These are phyloP conservation scores for Plantago elongata DNA, from an alignment of 257 asterid species.

Conservation along the genomic window DNA sequence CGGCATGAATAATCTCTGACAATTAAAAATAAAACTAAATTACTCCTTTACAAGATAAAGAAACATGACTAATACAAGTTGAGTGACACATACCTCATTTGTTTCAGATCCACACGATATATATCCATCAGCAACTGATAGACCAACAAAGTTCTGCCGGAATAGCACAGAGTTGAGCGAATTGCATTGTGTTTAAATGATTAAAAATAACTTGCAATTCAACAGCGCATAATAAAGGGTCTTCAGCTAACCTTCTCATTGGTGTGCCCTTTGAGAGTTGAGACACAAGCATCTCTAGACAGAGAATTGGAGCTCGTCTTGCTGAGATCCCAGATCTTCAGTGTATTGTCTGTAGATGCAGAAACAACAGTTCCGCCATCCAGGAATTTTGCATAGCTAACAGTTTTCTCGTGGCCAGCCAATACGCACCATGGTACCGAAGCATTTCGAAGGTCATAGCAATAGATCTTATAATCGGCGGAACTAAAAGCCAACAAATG, in stretches of 20 bases:
- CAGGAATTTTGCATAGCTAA: constrained; percentile 78
- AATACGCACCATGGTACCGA: constrained; percentile 79
- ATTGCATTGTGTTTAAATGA: background rate
- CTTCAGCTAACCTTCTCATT: constrained; percentile 77
- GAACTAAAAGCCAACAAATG: constrained; percentile 78
- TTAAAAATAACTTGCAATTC: background rate
- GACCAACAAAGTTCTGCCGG: constrained; percentile 93
- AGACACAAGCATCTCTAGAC: constrained; percentile 71
- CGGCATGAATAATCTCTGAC: no score
- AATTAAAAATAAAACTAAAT: no score
- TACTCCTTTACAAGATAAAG: background rate
- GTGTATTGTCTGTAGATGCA: constrained; percentile 93
- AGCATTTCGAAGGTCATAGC: constrained; percentile 82
- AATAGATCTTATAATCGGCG: constrained; percentile 82
- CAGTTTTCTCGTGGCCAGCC: constrained; percentile 90
- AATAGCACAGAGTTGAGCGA: constrained; percentile 27
- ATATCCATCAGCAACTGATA: constrained; percentile 83
- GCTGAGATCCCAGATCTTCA: constrained; percentile 89
- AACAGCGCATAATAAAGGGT: background rate
- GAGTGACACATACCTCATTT: constrained; percentile 57
- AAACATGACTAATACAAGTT: constrained; percentile 13
- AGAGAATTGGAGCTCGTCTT: constrained; percentile 55
- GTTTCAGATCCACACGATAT: constrained; percentile 95
- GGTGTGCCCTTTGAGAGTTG: constrained; percentile 82
- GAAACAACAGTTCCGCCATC: constrained; percentile 70